Evolutionary conservation across 2,329 filamentous ascomycete species (phyloP).

Genomic region (Dendryphion nanum): DNA sequence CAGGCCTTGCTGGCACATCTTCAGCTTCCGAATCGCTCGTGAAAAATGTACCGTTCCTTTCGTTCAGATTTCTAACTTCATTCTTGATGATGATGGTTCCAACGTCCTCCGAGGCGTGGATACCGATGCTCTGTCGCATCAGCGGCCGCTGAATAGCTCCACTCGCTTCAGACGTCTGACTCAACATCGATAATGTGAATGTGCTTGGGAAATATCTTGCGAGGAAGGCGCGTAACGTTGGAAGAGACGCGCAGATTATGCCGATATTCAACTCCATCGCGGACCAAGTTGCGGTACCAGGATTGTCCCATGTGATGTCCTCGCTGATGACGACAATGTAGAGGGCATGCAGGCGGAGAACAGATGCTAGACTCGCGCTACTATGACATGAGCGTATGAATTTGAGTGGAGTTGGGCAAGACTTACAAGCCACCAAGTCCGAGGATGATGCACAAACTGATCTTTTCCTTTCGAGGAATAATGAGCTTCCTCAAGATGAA

Average conservation of each 20-base stretch:
- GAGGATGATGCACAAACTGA: slow-evolving; percentile 27
- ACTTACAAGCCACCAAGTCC: slow-evolving; percentile 33
- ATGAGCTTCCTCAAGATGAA: slow-evolving; percentile 20
- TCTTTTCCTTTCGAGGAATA: slow-evolving; percentile 23
- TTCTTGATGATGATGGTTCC: slow-evolving; percentile 3
- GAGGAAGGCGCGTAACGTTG: slow-evolving; percentile 16
- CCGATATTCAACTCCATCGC: slow-evolving; percentile 18
- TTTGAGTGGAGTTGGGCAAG: background rate
- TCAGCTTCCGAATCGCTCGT: slow-evolving; percentile 2
- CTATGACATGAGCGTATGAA: background rate
- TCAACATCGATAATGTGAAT: slow-evolving; percentile 6
- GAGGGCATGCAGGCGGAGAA: slow-evolving; percentile 17
- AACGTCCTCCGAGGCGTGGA: background rate
- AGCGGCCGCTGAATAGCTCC: background rate
- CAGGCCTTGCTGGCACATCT: background rate
- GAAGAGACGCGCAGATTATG: slow-evolving; percentile 21
- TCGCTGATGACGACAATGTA: slow-evolving; percentile 11
- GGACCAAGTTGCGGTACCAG: slow-evolving; percentile 18
- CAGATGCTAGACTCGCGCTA: slow-evolving; percentile 19
- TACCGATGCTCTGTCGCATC: background rate
- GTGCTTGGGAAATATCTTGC: slow-evolving; percentile 8
- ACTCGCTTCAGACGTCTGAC: background rate
- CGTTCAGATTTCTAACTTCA: slow-evolving; percentile 4
- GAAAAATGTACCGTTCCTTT: background rate
- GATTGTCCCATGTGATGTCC: slow-evolving; percentile 21